These are phyloP conservation scores for Thielaviopsis euricoi DNA, from an alignment of 2,329 filamentous ascomycete species.

Conservation along the genomic window DNA sequence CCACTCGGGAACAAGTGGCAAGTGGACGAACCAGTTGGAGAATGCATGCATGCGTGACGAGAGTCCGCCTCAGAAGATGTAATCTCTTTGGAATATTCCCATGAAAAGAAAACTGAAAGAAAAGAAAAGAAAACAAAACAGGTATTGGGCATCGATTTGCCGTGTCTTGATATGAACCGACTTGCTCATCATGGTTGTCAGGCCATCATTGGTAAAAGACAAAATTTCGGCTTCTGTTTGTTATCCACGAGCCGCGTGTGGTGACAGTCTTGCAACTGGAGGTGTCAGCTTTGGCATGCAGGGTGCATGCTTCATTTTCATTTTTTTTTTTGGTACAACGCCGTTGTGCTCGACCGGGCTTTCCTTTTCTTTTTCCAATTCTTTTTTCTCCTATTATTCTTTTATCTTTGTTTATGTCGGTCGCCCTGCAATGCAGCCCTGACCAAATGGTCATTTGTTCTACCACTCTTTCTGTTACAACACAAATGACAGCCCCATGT, in stretches of 20 bases:
- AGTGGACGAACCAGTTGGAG: slow-evolving; percentile 98
- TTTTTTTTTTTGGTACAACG: neutral
- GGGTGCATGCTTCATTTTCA: neutral
- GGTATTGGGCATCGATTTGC: neutral
- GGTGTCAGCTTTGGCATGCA: neutral
- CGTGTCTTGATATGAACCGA: neutral
- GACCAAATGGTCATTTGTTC: neutral
- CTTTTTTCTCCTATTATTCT: neutral
- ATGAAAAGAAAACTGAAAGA: too few species aligned
- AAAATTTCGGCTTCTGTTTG: neutral
- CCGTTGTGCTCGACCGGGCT: neutral
- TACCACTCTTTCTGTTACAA: neutral
- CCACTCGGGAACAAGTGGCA: slow-evolving; percentile 86
- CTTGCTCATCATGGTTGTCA: neutral
- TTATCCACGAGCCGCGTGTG: neutral
- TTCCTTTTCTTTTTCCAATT: too few species aligned
- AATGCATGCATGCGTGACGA: slow-evolving; percentile 90
- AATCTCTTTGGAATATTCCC: neutral
- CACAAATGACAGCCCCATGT: neutral
- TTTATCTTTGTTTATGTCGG: neutral
- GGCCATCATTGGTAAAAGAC: neutral
- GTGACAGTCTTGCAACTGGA: neutral
- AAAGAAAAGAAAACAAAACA: too few species aligned
- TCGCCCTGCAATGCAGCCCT: neutral
- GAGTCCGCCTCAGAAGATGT: slow-evolving; percentile 35